These are phyloP conservation scores for Fusarium goolgardi DNA, from an alignment of 2,329 filamentous ascomycete genomes.

Conservation along the genomic window DNA sequence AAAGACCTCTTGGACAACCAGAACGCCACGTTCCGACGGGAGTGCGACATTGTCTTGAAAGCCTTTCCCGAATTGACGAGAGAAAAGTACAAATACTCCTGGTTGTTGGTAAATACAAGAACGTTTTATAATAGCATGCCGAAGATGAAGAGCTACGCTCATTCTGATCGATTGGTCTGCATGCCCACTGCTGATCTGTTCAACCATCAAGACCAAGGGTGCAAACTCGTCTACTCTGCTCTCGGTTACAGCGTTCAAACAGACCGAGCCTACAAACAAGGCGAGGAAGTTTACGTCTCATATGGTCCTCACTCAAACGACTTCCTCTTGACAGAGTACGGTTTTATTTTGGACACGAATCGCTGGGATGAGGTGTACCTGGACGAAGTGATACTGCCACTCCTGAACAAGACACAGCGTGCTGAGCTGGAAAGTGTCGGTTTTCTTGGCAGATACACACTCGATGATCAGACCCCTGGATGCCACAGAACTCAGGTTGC, in stretches of 20 bases:
- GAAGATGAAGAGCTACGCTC: constrained; percentile 56
- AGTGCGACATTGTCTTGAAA: constrained; percentile 54
- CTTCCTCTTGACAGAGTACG: constrained; percentile 77
- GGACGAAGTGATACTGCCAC: constrained; percentile 60
- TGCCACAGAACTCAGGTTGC: constrained; percentile 68
- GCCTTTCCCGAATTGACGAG: constrained; percentile 50
- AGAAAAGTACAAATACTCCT: constrained; percentile 64
- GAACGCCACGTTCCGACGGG: constrained; percentile 53
- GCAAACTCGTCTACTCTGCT: constrained; percentile 63
- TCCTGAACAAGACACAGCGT: constrained; percentile 53
- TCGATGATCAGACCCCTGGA: constrained; percentile 51
- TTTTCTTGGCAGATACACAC: constrained; percentile 64
- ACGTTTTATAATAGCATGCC: constrained; percentile 69
- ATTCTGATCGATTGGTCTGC: constrained; percentile 73
- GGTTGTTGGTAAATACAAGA: constrained; percentile 71
- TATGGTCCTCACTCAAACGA: constrained; percentile 80
- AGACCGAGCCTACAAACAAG: constrained; percentile 61
- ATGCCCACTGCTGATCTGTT: constrained; percentile 80
- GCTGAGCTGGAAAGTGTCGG: constrained; percentile 57
- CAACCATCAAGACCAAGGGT: constrained; percentile 65
- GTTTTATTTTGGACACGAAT: constrained; percentile 62
- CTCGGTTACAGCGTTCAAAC: constrained; percentile 65
- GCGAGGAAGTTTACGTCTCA: constrained; percentile 74
- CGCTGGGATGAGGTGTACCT: constrained; percentile 62
- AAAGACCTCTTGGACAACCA: constrained; percentile 65